Conservation (phyloP, 805 yeast genomes). For the Maudiozyma saulgeensis region DNA sequence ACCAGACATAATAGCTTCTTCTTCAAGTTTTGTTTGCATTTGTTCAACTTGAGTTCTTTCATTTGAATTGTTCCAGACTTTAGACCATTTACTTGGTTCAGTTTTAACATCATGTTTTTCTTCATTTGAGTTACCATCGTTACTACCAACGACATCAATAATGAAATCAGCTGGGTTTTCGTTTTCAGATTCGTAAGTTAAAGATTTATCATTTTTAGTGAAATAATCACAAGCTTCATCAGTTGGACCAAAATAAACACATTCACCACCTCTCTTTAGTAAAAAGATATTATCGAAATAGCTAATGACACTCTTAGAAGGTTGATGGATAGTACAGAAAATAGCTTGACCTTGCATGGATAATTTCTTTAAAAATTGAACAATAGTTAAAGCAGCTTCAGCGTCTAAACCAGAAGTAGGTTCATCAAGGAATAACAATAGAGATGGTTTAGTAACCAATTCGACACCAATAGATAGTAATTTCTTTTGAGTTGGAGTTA, state of each 20-base stretch:
- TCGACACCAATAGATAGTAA: conserved; percentile 47
- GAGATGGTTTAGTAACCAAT: conserved; percentile 44
- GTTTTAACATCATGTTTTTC: not conserved
- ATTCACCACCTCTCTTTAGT: conserved; percentile 60
- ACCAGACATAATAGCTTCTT: conserved; percentile 11
- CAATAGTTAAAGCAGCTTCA: conserved; percentile 50
- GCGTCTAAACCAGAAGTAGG: conserved; percentile 55
- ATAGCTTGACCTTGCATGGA: conserved; percentile 50
- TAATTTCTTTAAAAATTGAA: conserved; percentile 39
- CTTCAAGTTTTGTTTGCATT: conserved; percentile 10
- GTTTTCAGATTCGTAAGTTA: conserved; percentile 36
- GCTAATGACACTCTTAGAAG: conserved; percentile 50
- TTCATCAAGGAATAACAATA: conserved; percentile 48
- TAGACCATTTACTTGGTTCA: conserved; percentile 10
- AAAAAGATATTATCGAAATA: conserved; percentile 52
- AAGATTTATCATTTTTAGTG: conserved; percentile 50
- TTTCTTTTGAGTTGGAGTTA: conserved; percentile 48
- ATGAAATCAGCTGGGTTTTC: conserved; percentile 76
- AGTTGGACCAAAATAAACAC: conserved; percentile 66
- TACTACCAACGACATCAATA: conserved; percentile 57
- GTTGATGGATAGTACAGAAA: conserved; percentile 58
- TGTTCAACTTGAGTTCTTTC: conserved; percentile 7
- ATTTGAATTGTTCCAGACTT: conserved; percentile 16
- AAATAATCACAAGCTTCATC: conserved; percentile 44
- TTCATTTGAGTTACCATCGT: conserved; percentile 30